phyloP scores from a whole-genome alignment of 305 asterid species.

The Solanum hybrid region DNA sequence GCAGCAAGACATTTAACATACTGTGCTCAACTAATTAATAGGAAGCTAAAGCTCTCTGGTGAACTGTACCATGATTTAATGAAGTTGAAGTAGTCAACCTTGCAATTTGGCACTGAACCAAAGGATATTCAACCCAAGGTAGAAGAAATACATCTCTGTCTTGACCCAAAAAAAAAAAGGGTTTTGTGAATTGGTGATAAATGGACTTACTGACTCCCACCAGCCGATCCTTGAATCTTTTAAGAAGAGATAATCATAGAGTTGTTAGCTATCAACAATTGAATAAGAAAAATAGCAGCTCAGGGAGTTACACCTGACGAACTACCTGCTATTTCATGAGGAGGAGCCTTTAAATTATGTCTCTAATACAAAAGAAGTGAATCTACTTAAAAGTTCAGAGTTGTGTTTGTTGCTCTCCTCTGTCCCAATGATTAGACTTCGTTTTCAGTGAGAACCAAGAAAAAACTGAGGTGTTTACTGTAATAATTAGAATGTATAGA shows the following conservation, averaged over 20 bases:
- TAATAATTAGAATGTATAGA: neutral
- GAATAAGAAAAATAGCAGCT: neutral
- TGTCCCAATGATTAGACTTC: neutral
- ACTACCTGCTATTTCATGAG: neutral
- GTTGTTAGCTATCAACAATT: neutral
- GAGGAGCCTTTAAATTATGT: neutral
- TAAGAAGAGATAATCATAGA: neutral
- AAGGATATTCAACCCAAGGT: neutral
- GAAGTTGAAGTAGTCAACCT: neutral
- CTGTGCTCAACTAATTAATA: neutral
- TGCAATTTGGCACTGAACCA: neutral
- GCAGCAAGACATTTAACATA: neutral
- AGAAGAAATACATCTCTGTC: neutral
- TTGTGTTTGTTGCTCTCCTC: neutral
- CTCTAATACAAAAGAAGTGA: neutral
- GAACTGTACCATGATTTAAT: neutral
- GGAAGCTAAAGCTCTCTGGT: neutral
- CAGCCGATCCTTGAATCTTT: neutral
- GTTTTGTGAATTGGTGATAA: neutral
- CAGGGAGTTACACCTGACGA: neutral
- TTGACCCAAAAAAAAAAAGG: neutral
- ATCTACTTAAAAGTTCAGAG: neutral
- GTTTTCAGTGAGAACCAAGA: neutral
- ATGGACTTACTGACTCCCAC: neutral
- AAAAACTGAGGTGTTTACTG: neutral